Conservation (phyloP, 2,329 filamentous ascomycete genomes). For the Hortaea sp. region DNA sequence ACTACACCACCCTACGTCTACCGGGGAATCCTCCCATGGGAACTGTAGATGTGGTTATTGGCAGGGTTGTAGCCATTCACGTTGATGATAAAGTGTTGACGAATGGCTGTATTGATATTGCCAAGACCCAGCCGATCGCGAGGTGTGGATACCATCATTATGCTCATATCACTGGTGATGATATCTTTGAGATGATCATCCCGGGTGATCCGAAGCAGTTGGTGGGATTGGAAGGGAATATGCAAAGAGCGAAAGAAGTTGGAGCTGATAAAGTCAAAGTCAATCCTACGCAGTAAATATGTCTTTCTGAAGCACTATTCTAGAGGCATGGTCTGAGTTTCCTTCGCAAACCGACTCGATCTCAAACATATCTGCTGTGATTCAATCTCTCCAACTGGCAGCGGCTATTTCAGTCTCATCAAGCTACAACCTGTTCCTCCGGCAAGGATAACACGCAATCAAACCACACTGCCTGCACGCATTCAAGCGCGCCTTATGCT, state of each 20-base stretch:
- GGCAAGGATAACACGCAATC: neutral
- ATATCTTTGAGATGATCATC: slow-evolving; percentile 48
- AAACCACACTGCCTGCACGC: neutral
- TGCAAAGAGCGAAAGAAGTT: neutral
- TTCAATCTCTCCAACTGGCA: too few species aligned
- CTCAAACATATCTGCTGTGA: too few species aligned
- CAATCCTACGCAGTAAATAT: neutral
- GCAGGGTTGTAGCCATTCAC: slow-evolving; percentile 47
- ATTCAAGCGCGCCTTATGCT: neutral
- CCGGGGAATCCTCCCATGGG: slow-evolving; percentile 50
- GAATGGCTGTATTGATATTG: slow-evolving; percentile 45
- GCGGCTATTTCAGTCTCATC: too few species aligned
- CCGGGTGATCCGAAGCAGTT: slow-evolving; percentile 25
- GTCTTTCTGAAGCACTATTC: too few species aligned
- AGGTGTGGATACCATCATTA: slow-evolving; percentile 53
- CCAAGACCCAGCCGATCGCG: slow-evolving; percentile 49
- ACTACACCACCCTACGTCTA: slow-evolving; percentile 44
- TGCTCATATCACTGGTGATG: slow-evolving; percentile 39
- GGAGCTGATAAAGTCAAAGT: neutral
- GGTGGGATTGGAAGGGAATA: slow-evolving; percentile 24
- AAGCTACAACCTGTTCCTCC: neutral
- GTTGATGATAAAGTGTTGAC: slow-evolving; percentile 47
- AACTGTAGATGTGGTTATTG: slow-evolving; percentile 48
- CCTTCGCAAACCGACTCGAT: too few species aligned
- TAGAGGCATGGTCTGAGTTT: too few species aligned